These are phyloP conservation scores for Huntiella moniliformis DNA, from an alignment of 2,329 filamentous ascomycete species.

Conservation along the genomic window DNA sequence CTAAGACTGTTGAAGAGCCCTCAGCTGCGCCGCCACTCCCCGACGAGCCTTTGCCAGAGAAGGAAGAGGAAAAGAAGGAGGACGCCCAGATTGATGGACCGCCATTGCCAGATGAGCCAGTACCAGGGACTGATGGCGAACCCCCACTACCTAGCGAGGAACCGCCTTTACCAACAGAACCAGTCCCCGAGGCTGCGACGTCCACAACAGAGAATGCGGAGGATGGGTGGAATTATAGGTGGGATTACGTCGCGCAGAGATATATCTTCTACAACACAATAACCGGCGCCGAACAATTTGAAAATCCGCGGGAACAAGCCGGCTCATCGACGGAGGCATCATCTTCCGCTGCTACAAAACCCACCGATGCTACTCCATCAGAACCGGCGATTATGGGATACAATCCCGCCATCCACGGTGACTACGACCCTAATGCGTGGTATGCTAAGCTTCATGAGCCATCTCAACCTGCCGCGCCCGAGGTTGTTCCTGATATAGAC, in stretches of 20 bases:
- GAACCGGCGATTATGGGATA: conserved; percentile 38
- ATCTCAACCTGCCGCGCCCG: conserved; percentile 14
- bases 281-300: conserved; percentile 60
- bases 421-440: conserved; percentile 90
- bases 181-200: conserved; percentile 2
- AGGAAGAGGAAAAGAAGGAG: conserved; percentile 15
- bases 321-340: neutral
- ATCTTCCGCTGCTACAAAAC: conserved; percentile 17
- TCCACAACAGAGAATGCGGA: conserved; percentile 19
- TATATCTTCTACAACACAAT: conserved; percentile 79
- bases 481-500: conserved; percentile 18
- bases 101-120: conserved; percentile 5
- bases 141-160: conserved; percentile 6
- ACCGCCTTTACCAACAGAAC: conserved; percentile 11
- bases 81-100: neutral
- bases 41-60: conserved; percentile 30
- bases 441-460: conserved; percentile 48
- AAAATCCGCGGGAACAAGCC: conserved; percentile 48
- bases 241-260: conserved; percentile 47
- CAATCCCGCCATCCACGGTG: conserved; percentile 87
- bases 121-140: neutral
- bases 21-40: conserved; percentile 22
- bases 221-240: conserved; percentile 65
- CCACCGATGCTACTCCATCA: conserved; percentile 17
- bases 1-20: neutral